Conservation (phyloP, 805 yeast genomes). For the Metschnikowia dekortorum region DNA sequence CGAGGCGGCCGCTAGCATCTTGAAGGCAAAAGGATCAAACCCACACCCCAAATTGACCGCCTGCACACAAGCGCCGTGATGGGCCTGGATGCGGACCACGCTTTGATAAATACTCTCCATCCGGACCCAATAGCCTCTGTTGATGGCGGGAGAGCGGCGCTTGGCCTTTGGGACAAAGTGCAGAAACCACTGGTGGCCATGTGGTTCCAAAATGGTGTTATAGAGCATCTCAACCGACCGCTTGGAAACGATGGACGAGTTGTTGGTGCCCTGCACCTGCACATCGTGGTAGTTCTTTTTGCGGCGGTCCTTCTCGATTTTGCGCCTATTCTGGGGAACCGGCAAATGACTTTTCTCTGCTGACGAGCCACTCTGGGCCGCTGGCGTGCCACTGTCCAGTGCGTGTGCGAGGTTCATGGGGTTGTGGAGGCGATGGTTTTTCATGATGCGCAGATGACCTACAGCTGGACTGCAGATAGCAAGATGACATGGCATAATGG, state of each 20-base stretch:
- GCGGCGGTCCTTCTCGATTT: constrained; percentile 43
- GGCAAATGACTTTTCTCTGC: no score
- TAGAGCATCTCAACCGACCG: constrained; percentile 72
- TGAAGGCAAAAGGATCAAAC: constrained; percentile 45
- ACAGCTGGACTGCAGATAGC: not conserved
- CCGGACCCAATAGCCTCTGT: constrained; percentile 79
- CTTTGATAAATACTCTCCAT: constrained; percentile 62
- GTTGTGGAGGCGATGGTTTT: not conserved
- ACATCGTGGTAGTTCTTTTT: constrained; percentile 52
- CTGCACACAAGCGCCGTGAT: constrained; percentile 25
- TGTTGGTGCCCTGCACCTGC: constrained; percentile 80
- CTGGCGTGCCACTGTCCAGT: no score
- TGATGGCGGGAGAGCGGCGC: constrained; percentile 74
- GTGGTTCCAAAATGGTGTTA: constrained; percentile 27
- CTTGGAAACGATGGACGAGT: constrained; percentile 78
- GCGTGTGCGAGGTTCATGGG: not conserved
- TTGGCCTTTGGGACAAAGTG: constrained; percentile 62
- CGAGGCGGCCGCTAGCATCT: constrained; percentile 26
- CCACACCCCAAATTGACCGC: constrained; percentile 80
- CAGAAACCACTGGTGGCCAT: constrained; percentile 50
- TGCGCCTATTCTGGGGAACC: constrained; percentile 13
- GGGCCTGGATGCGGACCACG: constrained; percentile 42
- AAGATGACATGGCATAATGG: no score
- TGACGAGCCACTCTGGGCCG: no score
- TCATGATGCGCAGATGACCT: not conserved